phyloP scores from a whole-genome alignment of 1,284 basidiomycete species.

The Ustilago bromivora region DNA sequence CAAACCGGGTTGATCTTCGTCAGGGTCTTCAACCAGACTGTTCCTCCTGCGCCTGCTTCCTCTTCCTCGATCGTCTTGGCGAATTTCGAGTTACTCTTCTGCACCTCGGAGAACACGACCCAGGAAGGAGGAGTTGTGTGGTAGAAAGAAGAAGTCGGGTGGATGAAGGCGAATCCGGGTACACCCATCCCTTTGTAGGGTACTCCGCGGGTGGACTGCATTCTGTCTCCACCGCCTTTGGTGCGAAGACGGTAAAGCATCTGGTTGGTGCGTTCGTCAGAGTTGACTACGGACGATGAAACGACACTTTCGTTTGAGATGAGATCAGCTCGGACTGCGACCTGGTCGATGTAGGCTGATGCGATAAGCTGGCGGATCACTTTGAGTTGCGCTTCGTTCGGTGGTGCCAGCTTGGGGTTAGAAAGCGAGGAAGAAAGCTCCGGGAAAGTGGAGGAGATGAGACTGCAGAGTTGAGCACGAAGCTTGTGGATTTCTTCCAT shows the following conservation, averaged over 20 bases:
- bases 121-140: slow-evolving; percentile 83
- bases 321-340: slow-evolving; percentile 90
- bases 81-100: slow-evolving; percentile 67
- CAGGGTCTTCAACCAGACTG: slow-evolving; percentile 61
- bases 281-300: slow-evolving; percentile 20
- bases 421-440: slow-evolving; percentile 24
- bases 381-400: slow-evolving; percentile 77
- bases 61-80: slow-evolving; percentile 17
- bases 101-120: slow-evolving; percentile 81
- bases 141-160: slow-evolving; percentile 86
- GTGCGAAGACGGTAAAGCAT: slow-evolving; percentile 38
- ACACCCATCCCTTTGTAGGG: slow-evolving; percentile 87
- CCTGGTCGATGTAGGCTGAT: slow-evolving; percentile 93
- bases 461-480: slow-evolving; percentile 77
- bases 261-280: slow-evolving; percentile 34
- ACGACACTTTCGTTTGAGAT: slow-evolving; percentile 70
- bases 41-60: slow-evolving; percentile 26
- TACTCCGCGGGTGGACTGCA: slow-evolving; percentile 81
- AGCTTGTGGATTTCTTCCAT: slow-evolving; percentile 99
- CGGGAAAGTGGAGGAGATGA: slow-evolving; percentile 52
- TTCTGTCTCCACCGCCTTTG: slow-evolving; percentile 75
- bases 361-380: slow-evolving; percentile 88
- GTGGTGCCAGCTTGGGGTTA: slow-evolving; percentile 55
- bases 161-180: slow-evolving; percentile 84
- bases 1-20: slow-evolving; percentile 83